Evolutionary conservation across 139 green algal species (phyloP).

Genomic region (Edaphochlamys debaryana): DNA sequence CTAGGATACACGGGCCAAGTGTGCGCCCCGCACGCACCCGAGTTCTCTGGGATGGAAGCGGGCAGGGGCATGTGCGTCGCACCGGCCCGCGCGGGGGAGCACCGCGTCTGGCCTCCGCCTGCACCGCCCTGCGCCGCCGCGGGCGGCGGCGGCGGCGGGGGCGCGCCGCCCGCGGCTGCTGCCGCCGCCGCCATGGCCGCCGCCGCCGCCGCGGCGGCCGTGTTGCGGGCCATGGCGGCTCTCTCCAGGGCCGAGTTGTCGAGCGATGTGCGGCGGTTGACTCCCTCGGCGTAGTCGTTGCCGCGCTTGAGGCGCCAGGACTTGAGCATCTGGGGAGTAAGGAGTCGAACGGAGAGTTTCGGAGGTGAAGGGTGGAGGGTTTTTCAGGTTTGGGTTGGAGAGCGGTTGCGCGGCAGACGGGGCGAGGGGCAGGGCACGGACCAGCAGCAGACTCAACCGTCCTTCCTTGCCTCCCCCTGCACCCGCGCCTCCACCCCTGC

Average conservation of each 20-base stretch:
- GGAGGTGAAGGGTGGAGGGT: too few relatives aligned
- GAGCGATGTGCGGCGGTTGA: conserved; percentile 55
- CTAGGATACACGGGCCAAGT: too few relatives aligned
- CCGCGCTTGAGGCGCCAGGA: conserved; percentile 27
- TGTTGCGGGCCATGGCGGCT: not conserved
- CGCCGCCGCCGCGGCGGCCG: not conserved
- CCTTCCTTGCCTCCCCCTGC: too few relatives aligned
- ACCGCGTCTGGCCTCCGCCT: not conserved
- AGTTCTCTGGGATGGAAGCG: conserved; percentile 11
- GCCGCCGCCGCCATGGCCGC: not conserved
- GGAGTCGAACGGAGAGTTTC: too few relatives aligned
- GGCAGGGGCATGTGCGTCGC: not conserved
- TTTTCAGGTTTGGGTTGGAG: too few relatives aligned
- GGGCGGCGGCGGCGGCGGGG: too few relatives aligned
- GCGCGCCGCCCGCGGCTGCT: not conserved
- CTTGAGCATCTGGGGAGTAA: conserved; percentile 41
- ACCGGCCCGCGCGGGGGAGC: not conserved
- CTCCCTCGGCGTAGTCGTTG: not conserved
- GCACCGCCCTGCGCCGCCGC: not conserved
- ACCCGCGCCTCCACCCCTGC: too few relatives aligned
- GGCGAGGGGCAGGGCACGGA: too few relatives aligned
- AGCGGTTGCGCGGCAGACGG: too few relatives aligned
- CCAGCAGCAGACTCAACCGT: not conserved
- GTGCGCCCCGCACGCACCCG: too few relatives aligned
- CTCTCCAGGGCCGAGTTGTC: conserved; percentile 65